These are phyloP conservation scores for Arthrobotrys sphaeroides DNA, from an alignment of 2,329 filamentous ascomycete species.

Conservation along the genomic window DNA sequence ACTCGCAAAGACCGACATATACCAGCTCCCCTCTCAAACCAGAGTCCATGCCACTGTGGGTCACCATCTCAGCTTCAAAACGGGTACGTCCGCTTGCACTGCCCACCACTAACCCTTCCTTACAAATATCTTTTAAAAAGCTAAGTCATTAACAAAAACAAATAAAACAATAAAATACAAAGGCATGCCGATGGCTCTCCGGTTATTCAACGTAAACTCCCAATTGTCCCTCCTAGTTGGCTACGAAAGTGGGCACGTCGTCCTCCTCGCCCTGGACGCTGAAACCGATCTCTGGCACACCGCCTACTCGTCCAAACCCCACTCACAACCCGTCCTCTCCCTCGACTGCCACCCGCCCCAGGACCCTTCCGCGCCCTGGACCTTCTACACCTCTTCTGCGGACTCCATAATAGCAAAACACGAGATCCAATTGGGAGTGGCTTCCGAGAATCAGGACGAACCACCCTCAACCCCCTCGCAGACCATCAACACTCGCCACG, in stretches of 20 bases:
- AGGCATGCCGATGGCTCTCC: conserved; percentile 90
- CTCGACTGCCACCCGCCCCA: conserved; percentile 65
- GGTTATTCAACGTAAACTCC: conserved; percentile 67
- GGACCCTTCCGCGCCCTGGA: conserved; percentile 58
- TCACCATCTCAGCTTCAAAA: conserved; percentile 62
- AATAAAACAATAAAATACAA: conserved; percentile 55
- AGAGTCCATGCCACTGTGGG: conserved; percentile 71
- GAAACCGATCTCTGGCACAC: conserved; percentile 64
- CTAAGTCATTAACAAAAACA: conserved; percentile 62
- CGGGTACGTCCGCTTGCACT: conserved; percentile 60
- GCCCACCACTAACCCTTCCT: background rate
- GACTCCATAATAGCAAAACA: conserved; percentile 83
- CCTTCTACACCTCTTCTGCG: conserved; percentile 81
- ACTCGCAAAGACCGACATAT: conserved; percentile 76
- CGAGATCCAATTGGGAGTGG: conserved; percentile 66
- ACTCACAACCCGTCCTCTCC: conserved; percentile 84
- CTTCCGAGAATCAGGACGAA: conserved; percentile 61
- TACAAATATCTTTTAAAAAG: conserved; percentile 63
- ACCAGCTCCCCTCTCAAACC: conserved; percentile 77
- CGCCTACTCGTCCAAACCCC: conserved; percentile 73
- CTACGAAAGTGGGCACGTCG: conserved; percentile 84
- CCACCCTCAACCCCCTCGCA: conserved; percentile 81
- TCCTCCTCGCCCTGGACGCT: conserved; percentile 65
- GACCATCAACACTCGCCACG: conserved; percentile 85
- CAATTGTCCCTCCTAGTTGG: conserved; percentile 72